phyloP scores from a whole-genome alignment of 2,329 filamentous ascomycete species.

The Epichloe elymi region DNA sequence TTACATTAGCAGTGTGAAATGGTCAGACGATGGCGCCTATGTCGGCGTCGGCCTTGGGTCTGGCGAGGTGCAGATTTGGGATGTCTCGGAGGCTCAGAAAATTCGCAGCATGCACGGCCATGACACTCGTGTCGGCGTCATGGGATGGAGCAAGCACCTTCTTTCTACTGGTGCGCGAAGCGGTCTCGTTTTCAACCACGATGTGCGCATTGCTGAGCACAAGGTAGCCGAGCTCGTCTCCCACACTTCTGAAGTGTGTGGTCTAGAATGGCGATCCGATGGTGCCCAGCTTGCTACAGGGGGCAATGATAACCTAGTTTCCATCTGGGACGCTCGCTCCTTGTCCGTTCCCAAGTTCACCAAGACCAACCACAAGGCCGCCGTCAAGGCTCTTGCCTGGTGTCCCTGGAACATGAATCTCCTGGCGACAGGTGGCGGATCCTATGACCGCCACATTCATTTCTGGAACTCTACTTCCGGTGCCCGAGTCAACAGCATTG shows the following conservation, averaged over 20 bases:
- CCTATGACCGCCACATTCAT: constrained; percentile 95
- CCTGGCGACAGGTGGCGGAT: constrained; percentile 88
- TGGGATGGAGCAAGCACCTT: constrained; percentile 99
- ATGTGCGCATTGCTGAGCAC: constrained; percentile 94
- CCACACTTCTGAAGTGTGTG: constrained; percentile 95
- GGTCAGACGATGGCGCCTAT: constrained; percentile 94
- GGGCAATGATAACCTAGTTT: constrained; percentile 97
- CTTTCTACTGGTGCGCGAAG: constrained; percentile 90
- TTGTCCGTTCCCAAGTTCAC: constrained; percentile 93
- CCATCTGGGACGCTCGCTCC: constrained; percentile 96
- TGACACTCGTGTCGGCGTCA: constrained; percentile 89
- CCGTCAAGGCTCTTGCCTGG: constrained; percentile 96
- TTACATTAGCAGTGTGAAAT: constrained; percentile 96
- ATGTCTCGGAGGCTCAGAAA: constrained; percentile 87
- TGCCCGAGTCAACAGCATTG: constrained; percentile 96
- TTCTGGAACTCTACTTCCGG: constrained; percentile 99
- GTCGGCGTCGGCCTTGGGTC: constrained; percentile 89
- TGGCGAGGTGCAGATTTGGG: constrained; percentile 98
- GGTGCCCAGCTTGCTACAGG: constrained; percentile 94
- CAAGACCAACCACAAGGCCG: constrained; percentile 98
- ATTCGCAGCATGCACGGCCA: constrained; percentile 98
- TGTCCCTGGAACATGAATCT: constrained; percentile 98
- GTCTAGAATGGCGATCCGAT: constrained; percentile 93
- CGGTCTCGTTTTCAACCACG: constrained; percentile 95
- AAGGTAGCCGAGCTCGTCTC: constrained; percentile 95